Percentiles rank a stretch among this genome's conserved stretches.
phyloP scores from a whole-genome alignment of 768 basidiomycete species.

The Paxillus rubicundulus region DNA sequence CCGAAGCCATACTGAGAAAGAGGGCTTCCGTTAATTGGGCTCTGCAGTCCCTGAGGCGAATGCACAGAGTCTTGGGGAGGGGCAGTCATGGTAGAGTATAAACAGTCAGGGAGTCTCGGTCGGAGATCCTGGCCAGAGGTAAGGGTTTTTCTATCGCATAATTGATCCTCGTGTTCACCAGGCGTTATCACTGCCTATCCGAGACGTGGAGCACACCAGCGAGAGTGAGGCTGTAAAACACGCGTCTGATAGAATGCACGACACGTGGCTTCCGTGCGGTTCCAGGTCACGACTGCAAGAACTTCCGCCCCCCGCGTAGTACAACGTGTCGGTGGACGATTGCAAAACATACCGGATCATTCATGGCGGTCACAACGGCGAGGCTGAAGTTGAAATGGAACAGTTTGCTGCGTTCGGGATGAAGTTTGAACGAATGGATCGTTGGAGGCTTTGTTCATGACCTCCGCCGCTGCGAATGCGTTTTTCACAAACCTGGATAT shows the following conservation, averaged over 20 bases:
- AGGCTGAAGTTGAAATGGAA: background rate
- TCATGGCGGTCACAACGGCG: background rate
- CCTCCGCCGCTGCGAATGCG: too few species aligned
- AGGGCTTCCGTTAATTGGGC: slow-evolving; percentile 20
- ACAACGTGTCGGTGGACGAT: background rate
- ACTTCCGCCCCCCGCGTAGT: background rate
- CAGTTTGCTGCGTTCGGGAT: too few species aligned
- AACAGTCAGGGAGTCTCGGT: slow-evolving; percentile 9
- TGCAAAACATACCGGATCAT: background rate
- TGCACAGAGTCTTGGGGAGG: slow-evolving; percentile 14
- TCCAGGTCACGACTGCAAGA: background rate
- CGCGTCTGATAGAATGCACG: slow-evolving; percentile 1
- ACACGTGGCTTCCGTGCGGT: slow-evolving; percentile 27
- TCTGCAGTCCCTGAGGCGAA: slow-evolving; percentile 16
- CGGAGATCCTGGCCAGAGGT: slow-evolving; percentile 1
- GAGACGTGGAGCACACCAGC: slow-evolving; percentile 5
- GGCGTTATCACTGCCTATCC: slow-evolving; percentile 33
- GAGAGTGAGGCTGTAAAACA: slow-evolving; percentile 12
- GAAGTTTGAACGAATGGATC: too few species aligned
- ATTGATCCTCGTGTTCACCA: slow-evolving; percentile 30
- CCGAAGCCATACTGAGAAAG: slow-evolving; percentile 78
- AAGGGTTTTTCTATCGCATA: slow-evolving; percentile 29
- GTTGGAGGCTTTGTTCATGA: too few species aligned
- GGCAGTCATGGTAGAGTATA: slow-evolving; percentile 24
- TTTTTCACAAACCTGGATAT: too few species aligned